Evolutionary conservation across 345 rosid species (phyloP).

Genomic region (Erucastrum elatum): DNA sequence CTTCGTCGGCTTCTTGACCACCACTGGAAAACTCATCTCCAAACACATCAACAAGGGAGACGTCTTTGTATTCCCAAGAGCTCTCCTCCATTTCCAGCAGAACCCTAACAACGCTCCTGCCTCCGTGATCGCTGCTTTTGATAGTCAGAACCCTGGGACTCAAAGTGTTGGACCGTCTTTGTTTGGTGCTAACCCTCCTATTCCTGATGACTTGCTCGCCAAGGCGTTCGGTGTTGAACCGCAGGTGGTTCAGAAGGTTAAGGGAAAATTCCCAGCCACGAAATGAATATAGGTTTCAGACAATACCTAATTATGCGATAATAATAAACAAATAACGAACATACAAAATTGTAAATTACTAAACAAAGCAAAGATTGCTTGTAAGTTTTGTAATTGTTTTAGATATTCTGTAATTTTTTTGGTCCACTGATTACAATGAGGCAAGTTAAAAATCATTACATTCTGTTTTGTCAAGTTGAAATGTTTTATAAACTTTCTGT

Average conservation of each 20-base stretch:
- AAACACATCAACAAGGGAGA: slow-evolving; percentile 59
- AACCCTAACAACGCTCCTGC: slow-evolving; percentile 46
- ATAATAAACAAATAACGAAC: background rate
- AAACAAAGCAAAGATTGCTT: slow-evolving; percentile 19
- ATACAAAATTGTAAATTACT: slow-evolving; percentile 5
- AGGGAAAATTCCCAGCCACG: slow-evolving; percentile 51
- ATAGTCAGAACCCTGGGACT: slow-evolving; percentile 64
- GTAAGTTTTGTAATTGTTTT: slow-evolving; percentile 13
- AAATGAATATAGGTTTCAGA: slow-evolving; percentile 32
- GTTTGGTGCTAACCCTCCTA: slow-evolving; percentile 49
- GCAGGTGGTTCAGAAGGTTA: slow-evolving; percentile 46
- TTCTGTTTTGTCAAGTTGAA: slow-evolving; percentile 11
- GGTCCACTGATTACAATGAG: background rate
- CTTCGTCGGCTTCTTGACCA: slow-evolving; percentile 59
- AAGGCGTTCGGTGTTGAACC: slow-evolving; percentile 49
- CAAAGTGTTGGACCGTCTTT: slow-evolving; percentile 46
- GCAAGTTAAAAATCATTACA: slow-evolving; percentile 11
- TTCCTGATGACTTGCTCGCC: slow-evolving; percentile 52
- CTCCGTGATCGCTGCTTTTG: slow-evolving; percentile 52
- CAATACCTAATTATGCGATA: background rate
- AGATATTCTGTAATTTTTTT: slow-evolving; percentile 1
- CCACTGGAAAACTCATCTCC: slow-evolving; percentile 46
- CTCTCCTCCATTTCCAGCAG: slow-evolving; percentile 60
- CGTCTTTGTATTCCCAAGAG: slow-evolving; percentile 55
- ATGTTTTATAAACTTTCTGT: background rate